Base-by-base conservation (phyloP, 73 alveolate species). In the Paraurostyla sp. region DNA sequence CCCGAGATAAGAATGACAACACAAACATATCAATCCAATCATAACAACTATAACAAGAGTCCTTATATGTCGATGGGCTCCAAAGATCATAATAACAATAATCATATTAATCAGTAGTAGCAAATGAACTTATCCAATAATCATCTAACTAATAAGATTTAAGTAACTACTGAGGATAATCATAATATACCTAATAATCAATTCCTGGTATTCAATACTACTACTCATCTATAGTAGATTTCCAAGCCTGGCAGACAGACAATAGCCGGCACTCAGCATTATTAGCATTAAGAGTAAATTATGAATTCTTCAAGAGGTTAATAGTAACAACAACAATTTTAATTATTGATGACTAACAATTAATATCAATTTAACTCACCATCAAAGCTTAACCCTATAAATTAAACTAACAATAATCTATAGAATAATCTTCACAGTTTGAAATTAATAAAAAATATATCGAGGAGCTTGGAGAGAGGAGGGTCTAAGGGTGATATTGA, bases 111-210 rank as follows among this genome's bases (percentile, higher is more conserved):
- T 48, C 33, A n/a, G n/a, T n/a, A n/a, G n/a, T 45, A n/a, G 33
- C 52, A 6, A 73, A 49, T 25, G 3, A 27, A 4, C 51, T 62
- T 15, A 27, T 22, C 25, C 48, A 62, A 25, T 11, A 35, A 73
- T 48, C 6, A 27, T 25, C 2, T 22, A 73, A 45, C 65, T n/a
- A n/a, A 73, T 29, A 73, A 49, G 35, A 20, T 73, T 22, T 56
- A 48, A 43, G 86, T 73, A 18, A 48, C 86, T 0, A 73, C 86
- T 45, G 86, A 73, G 33, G 86, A 73, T n/a, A 48, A 48, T 25
- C 86, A 73, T 73, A 73, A 73, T 43, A 48, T 73, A 1, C 86
- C 86, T 6, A 73, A 73, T 36, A 73, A 22, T 43, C 30, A 73
- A 16, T 33, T 56, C 0, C 35, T 46, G 13, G 20, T 9, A 4